Conservation (phyloP, 2,329 filamentous ascomycete species). For the Cercospora sojina region DNA sequence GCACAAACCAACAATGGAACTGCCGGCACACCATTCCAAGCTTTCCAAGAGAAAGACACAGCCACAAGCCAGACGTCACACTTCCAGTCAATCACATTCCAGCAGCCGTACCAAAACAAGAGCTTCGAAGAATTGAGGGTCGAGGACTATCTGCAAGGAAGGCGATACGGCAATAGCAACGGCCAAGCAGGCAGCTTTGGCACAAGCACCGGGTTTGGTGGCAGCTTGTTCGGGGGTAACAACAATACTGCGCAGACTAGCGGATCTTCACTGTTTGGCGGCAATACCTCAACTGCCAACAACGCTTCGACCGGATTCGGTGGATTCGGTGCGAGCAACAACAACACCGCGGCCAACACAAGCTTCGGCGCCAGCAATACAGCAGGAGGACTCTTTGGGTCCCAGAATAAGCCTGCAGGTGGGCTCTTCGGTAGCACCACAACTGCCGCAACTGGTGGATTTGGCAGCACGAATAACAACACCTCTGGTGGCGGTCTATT, state of each 20-base stretch:
- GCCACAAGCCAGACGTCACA: constrained; percentile 60
- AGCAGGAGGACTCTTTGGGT: constrained; percentile 35
- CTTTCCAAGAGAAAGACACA: constrained; percentile 71
- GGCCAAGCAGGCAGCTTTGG: constrained; percentile 83
- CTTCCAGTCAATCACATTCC: constrained; percentile 78
- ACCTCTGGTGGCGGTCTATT: constrained; percentile 21
- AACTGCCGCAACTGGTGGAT: constrained; percentile 22
- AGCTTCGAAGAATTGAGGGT: constrained; percentile 70
- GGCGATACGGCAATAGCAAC: constrained; percentile 77
- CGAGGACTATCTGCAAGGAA: constrained; percentile 84
- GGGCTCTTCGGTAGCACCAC: constrained; percentile 26
- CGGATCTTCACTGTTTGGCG: constrained; percentile 43
- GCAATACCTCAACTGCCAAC: constrained; percentile 24
- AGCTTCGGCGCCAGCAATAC: constrained; percentile 39
- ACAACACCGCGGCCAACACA: constrained; percentile 30
- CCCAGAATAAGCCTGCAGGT: constrained; percentile 34
- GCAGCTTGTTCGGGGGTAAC: constrained; percentile 40
- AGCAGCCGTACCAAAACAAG: constrained; percentile 80
- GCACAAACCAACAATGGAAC: constrained; percentile 62
- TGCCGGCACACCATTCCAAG: constrained; percentile 62
- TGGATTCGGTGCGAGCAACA: constrained; percentile 46
- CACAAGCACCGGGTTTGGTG: constrained; percentile 55
- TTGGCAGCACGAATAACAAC: constrained; percentile 28
- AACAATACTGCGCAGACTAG: constrained; percentile 34
- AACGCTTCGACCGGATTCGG: constrained; percentile 41